Conservation (phyloP, 805 yeast species). For the Saturnispora diversa region DNA sequence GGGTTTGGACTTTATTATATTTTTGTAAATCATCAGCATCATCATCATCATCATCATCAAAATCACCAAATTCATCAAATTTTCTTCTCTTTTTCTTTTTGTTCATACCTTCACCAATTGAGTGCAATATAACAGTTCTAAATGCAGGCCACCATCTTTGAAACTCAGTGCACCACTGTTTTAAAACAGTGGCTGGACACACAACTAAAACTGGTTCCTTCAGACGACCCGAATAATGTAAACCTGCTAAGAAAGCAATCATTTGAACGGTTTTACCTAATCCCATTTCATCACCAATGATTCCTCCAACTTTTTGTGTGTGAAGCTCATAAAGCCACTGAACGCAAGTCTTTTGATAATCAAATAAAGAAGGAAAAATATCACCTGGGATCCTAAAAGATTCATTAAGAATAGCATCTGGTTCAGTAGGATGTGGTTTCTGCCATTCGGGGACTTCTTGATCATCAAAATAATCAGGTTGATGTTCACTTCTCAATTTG, state of each 20-base stretch:
- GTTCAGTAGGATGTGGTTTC: slow-evolving; percentile 65
- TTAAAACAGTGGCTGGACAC: slow-evolving; percentile 94
- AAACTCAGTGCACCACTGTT: slow-evolving; percentile 95
- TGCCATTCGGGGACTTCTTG: slow-evolving; percentile 48
- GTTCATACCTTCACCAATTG: slow-evolving; percentile 84
- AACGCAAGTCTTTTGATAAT: slow-evolving; percentile 92
- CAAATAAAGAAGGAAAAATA: slow-evolving; percentile 76
- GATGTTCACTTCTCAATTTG: slow-evolving; percentile 29
- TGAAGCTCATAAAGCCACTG: slow-evolving; percentile 97
- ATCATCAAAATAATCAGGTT: slow-evolving; percentile 25
- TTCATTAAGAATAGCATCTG: slow-evolving; percentile 68
- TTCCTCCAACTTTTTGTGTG: slow-evolving; percentile 86
- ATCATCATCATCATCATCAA: slow-evolving; percentile 42
- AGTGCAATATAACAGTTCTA: slow-evolving; percentile 76
- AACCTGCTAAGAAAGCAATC: slow-evolving; percentile 82
- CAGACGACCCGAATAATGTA: slow-evolving; percentile 72
- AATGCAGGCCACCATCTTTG: slow-evolving; percentile 98
- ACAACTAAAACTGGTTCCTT: slow-evolving; percentile 77
- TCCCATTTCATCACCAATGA: slow-evolving; percentile 98
- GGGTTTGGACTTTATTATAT: slow-evolving; percentile 22
- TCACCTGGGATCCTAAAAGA: slow-evolving; percentile 82
- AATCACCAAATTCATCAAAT: slow-evolving; percentile 22
- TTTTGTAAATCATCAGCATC: slow-evolving; percentile 41
- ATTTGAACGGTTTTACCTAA: slow-evolving; percentile 92
- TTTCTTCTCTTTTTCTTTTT: slow-evolving; percentile 19